A percentile compares a stretch with the other conserved stretches of the same genome.
These are phyloP conservation scores for Volvox reticuliferus DNA, from an alignment of 139 green algal species.

Conservation along the genomic window DNA sequence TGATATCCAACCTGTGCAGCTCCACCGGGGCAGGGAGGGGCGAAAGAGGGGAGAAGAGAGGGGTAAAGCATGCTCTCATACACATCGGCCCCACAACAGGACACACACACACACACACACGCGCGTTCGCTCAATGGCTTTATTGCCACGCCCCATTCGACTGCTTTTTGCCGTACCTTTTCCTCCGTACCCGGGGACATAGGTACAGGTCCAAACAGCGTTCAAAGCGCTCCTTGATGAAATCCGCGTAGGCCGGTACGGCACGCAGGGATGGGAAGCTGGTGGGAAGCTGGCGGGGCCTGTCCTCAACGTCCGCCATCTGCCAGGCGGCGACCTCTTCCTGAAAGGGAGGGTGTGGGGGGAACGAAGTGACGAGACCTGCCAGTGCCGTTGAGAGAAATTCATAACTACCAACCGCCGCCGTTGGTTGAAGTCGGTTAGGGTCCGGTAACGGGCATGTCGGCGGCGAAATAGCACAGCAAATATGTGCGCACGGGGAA, in stretches of 20 bases:
- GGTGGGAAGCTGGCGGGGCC: conserved; percentile 75
- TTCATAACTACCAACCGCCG: too few species aligned
- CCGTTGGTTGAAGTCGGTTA: too few species aligned
- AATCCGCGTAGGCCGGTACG: conserved; percentile 86
- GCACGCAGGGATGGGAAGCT: conserved; percentile 65
- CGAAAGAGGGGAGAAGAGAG: not conserved
- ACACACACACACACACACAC: not conserved
- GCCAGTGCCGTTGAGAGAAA: too few species aligned
- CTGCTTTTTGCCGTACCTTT: not conserved
- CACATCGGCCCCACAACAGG: too few species aligned
- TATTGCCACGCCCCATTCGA: not conserved
- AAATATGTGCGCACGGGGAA: too few species aligned
- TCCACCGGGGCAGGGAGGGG: not conserved
- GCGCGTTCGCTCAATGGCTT: too few species aligned
- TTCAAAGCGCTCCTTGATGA: conserved; percentile 98
- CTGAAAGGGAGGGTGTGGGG: conserved; percentile 42
- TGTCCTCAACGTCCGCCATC: conserved; percentile 84
- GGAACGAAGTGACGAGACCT: too few species aligned
- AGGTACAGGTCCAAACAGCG: conserved; percentile 99
- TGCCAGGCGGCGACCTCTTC: conserved; percentile 85
- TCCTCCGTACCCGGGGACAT: conserved; percentile 81
- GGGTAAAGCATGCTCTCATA: not conserved
- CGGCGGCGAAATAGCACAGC: too few species aligned
- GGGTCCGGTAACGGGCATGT: too few species aligned
- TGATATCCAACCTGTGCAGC: conserved; percentile 69